phyloP scores from a whole-genome alignment of 1,139 yeast genomes.

The Suhomyces panamericanus region DNA sequence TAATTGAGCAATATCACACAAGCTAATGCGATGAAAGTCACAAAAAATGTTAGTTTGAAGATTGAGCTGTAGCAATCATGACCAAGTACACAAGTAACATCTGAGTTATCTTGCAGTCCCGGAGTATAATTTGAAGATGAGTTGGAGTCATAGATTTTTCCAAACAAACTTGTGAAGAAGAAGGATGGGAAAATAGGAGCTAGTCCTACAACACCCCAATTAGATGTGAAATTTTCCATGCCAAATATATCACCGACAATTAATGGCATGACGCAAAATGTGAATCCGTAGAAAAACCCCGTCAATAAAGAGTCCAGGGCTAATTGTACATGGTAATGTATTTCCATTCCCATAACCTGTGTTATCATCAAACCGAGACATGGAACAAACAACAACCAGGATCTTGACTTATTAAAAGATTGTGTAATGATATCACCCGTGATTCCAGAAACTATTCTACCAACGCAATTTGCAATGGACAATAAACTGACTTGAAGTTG shows the following conservation, averaged over 20 bases:
- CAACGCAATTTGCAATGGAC: constrained; percentile 55
- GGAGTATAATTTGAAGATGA: constrained; percentile 16
- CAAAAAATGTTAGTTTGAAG: constrained; percentile 34
- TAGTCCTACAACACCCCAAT: constrained; percentile 58
- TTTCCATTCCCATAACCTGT: constrained; percentile 41
- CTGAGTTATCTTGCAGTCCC: not conserved
- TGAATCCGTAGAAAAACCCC: constrained; percentile 59
- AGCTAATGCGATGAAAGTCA: constrained; percentile 13
- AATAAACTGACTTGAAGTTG: constrained; percentile 57
- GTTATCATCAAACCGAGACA: constrained; percentile 40
- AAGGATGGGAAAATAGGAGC: constrained; percentile 57
- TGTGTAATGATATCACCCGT: constrained; percentile 52
- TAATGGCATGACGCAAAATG: constrained; percentile 57
- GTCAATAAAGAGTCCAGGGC: constrained; percentile 43
- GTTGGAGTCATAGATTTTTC: constrained; percentile 50
- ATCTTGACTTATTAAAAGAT: constrained; percentile 42
- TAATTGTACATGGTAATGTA: constrained; percentile 31
- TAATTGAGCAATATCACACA: constrained; percentile 12
- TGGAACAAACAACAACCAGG: constrained; percentile 50
- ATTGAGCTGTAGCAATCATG: constrained; percentile 45
- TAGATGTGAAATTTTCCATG: constrained; percentile 51
- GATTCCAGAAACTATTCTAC: constrained; percentile 53
- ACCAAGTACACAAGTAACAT: constrained; percentile 36
- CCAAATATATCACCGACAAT: constrained; percentile 62
- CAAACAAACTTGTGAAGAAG: constrained; percentile 52